Evolutionary conservation across 2,329 filamentous ascomycete species (phyloP), one percentile per base, ranked within the genome.

Genomic region (Fusarium palustre): DNA sequence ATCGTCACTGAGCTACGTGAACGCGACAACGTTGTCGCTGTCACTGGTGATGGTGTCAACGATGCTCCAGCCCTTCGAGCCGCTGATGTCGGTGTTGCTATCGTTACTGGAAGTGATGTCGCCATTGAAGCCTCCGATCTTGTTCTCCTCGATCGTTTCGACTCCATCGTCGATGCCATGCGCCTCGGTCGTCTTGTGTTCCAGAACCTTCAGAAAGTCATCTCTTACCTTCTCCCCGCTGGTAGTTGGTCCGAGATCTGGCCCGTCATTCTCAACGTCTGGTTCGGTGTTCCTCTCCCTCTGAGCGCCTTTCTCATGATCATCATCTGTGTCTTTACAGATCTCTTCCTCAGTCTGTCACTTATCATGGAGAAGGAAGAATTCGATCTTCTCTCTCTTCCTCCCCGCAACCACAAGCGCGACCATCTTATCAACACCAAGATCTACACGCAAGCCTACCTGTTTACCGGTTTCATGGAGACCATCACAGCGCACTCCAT

Each of bases 31-130:
- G 86, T 86, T 2, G 90, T 88, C 13, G 90, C 89, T 34, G 91
- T 92, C 81, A 92, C 90, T n/a, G 91, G 91, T 31, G 91, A 93
- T 65, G 89, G 89, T 12, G 90, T 89, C 11, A 91, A 91, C 59
- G 89, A 91, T 64, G 89, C 88, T 0, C 89, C 89, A 1, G 89
- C 89, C 3, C 80, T 91, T 34, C 88, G 88, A 52, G 88, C 87
- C 33, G 88, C 89, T 2, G 88, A 91, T 66, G 88, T 91, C 0
- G 89, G 89, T n/a, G 91, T 93, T 56, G 88, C 88, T 5, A 88
- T 91, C 80, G 88, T 88, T 10, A 81, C 85, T 0, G 88, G 89
- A 6, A 88, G 85, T 7, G 89, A 91, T 59, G 88, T 91, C 5
- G 88, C 89, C 22, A 91, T 90, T 65, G 81, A 83, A 39, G 86